Percentiles rank a stretch among this genome's conserved stretches.
Conservation (phyloP, 208 protist genomes). For the Acanthamoeba lenticulata region DNA sequence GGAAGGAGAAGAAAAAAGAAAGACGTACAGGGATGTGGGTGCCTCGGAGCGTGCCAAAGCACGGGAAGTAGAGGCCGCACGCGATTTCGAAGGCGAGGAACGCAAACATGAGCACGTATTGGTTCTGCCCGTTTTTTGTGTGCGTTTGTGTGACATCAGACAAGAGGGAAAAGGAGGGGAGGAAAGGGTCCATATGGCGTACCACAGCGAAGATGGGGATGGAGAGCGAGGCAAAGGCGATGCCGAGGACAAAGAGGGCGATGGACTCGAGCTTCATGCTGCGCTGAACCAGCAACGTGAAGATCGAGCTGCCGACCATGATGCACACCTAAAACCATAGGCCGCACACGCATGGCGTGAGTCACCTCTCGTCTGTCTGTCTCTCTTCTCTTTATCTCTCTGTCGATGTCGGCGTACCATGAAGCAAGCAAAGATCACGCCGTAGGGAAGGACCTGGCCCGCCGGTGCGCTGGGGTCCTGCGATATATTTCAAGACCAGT, state of each 20-base stretch:
- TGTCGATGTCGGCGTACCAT: no score
- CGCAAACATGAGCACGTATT: constrained; percentile 51
- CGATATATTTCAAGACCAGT: no score
- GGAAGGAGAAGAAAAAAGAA: no score
- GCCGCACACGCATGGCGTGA: no score
- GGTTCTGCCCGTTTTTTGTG: constrained; percentile 29
- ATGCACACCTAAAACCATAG: constrained; percentile 60
- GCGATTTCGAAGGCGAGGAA: constrained; percentile 82
- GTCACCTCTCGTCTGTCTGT: no score
- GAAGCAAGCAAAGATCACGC: constrained; percentile 90
- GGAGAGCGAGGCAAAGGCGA: neutral
- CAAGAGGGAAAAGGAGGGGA: neutral
- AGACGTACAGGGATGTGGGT: neutral
- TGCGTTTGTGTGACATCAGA: neutral
- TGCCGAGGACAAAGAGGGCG: neutral
- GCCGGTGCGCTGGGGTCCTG: neutral
- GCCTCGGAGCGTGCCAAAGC: constrained; percentile 73
- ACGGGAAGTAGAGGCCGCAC: constrained; percentile 82
- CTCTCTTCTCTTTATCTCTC: no score
- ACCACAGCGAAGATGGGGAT: neutral
- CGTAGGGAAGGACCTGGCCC: constrained; percentile 80
- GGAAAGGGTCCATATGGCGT: neutral
- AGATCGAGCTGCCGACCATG: constrained; percentile 81
- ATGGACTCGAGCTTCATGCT: neutral
- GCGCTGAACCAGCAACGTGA: constrained; percentile 1